Evolutionary conservation across 2,329 filamentous ascomycete species (phyloP), one percentile per base, ranked within the genome.

Genomic region (Esteya vermicola): DNA sequence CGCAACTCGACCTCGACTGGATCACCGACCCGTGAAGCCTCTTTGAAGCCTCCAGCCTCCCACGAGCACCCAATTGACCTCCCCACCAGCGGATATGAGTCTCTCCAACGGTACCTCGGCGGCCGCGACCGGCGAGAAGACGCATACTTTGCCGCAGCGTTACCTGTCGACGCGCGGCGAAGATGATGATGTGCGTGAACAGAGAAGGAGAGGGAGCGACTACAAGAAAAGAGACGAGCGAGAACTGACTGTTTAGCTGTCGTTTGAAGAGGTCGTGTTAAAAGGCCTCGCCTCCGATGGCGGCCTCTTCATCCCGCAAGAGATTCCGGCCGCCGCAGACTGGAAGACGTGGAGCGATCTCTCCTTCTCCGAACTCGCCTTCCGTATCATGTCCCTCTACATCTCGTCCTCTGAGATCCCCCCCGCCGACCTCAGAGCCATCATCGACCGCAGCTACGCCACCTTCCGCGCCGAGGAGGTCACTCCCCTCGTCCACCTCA

Each of bases 211-310:
- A n/a, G n/a, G n/a, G n/a, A n/a, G n/a, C n/a, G n/a, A n/a, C n/a
- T n/a, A n/a, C n/a, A n/a, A n/a, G n/a, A n/a, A n/a, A n/a, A n/a
- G n/a, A n/a, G n/a, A n/a, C n/a, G n/a, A n/a, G n/a, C n/a, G n/a
- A n/a, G n/a, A n/a, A n/a, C n/a, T n/a, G n/a, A n/a, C n/a, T n/a
- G n/a, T n/a, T n/a, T n/a, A 88, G 81, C 71, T 93, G 50, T 88
- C 85, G 39, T 94, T 95, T 58, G 88, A 95, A 61, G 78, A 86
- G 40, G 86, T 86, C 35, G 85, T 94, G 31, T 69, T 94, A 48
- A 93, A 93, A 60, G 86, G 86, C 33, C 76, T 94, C 42, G 86
- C 85, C 43, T 68, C 74, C 34, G 88, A 95, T 54, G 85, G 85
- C 43, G 88, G 88, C 39, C 77, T 94, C 22, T 94, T 89, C 65